Evolutionary conservation across 2,329 filamentous ascomycete species (phyloP).

Genomic region (Paecilomyces variotii): DNA sequence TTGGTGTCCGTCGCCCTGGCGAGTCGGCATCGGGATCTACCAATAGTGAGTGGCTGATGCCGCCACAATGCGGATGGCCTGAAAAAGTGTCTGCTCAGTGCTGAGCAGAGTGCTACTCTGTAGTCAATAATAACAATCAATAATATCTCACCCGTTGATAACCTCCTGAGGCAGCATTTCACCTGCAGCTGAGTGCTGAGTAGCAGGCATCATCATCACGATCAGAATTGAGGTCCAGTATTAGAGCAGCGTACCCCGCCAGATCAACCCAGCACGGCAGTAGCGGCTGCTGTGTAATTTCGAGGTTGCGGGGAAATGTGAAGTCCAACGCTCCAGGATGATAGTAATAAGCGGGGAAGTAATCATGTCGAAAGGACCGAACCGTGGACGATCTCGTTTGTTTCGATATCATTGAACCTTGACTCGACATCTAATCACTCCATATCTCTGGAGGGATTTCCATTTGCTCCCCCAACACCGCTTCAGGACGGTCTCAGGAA

Average conservation of each 20-base stretch:
- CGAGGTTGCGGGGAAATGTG: background rate
- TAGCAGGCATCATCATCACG: background rate
- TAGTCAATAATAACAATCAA: no score
- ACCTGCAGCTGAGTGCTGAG: no score
- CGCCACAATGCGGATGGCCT: background rate
- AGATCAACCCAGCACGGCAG: background rate
- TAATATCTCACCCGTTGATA: no score
- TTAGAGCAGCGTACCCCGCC: background rate
- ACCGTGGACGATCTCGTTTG: background rate
- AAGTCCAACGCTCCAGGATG: no score
- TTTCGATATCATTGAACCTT: background rate
- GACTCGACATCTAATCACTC: background rate
- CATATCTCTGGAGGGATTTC: background rate
- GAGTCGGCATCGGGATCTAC: background rate
- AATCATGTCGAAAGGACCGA: background rate
- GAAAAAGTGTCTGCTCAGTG: background rate
- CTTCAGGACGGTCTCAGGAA: background rate
- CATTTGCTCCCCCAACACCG: background rate
- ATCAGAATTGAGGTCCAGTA: background rate
- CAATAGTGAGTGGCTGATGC: background rate
- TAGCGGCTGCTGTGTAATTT: background rate
- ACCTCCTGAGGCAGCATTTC: no score
- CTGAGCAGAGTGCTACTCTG: background rate
- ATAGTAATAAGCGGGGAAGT: no score
- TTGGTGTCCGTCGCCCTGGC: background rate